Evolutionary conservation across 805 yeast genomes (phyloP), one percentile per base, ranked within the genome.

Genomic region (Yamadazyma olivae): DNA sequence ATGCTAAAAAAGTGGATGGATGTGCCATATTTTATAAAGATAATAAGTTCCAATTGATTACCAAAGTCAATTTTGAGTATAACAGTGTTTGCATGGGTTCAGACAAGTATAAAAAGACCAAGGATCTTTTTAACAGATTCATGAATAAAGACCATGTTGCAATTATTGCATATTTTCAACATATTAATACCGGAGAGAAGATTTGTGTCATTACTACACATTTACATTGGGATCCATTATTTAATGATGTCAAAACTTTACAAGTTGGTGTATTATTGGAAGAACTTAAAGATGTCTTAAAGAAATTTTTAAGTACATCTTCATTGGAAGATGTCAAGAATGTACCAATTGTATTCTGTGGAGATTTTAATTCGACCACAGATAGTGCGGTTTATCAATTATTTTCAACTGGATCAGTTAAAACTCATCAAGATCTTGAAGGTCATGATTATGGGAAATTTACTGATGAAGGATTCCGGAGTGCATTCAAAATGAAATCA

Each of bases 181-280:
- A 85, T 52, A 58, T 70, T 22, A 74, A 73, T 36, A 77, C 90
- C 5, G 88, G 90, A 13, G 84, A 82, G 55, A 74, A 75, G 44
- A 62, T 91, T 25, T 71, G 86, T 47, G 70, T 88, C 24, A 89
- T 85, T 3, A 91, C 89, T 52, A 91, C 98, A 0, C 99, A 93
- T 71, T 76, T 93, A 58, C 97, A 91, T 59, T 93, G 99, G 98
- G 97, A 93, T 67, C 99, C 99, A 3, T 87, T 85, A 33, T 86
- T 81, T 55, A 87, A 87, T 56, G 99, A 93, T 63, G 99, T 93
- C 38, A 93, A 93, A 60, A 79, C 97, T 2, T 83, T 93, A 64
- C 99, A 93, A 67, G 93, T 86, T 38, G 97, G 96, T 28, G 83
- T 93, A 19, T 67, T 93, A 45, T 64, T 93, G 50, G 97, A 91